Base-by-base conservation (phyloP, 1,284 basidiomycete genomes). In the Cryptococcus sp. region DNA sequence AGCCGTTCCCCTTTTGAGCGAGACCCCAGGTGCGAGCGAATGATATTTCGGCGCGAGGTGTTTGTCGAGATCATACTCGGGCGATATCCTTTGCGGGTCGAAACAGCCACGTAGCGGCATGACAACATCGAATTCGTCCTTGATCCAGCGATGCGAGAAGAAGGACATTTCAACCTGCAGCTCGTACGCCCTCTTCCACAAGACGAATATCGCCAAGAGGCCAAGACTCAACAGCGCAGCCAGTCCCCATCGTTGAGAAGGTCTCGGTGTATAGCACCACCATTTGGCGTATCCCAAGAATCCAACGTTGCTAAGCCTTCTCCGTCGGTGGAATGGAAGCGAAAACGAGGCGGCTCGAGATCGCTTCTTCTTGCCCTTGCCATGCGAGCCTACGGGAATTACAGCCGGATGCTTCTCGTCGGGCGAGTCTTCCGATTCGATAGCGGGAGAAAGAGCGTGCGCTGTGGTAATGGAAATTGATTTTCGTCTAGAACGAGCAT, bases 161-260 rank as follows among this genome's bases (percentile, higher is more conserved):
- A 87, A 79, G 22, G 82, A 77, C 21, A 91, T 74, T 72, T 92
- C 89, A 57, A 92, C 70, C 66, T 91, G 88, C 4, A 86, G 79
- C 66, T 92, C 85, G 73, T 82, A 89, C 25, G 79, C 63, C 57
- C 79, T 77, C 48, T 80, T 68, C 16, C 79, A 77, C 18, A 78
- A 47, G 39, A 82, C 51, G 26, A 82, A 42, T n/a, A 43, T 10
- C 6, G 18, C 25, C 21, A 40, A 43, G 7, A 52, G 10, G 19
- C 22, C 22, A 6, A 38, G 10, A 16, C 21, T 24, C 38, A 48
- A 11, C 24, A 45, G 21, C 5, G 35, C 40, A 16, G 24, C 19
- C 12, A 48, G 36, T 42, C 39, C 22, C 49, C 53, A 25, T 46
- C 48, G 45, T 12, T 10, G 19, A 5, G 25, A 16, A 21, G 23